A percentile compares a stretch with the other conserved stretches of the same genome.
These are phyloP conservation scores for Saturnispora mendoncae DNA, from an alignment of 805 yeast species.

Conservation along the genomic window DNA sequence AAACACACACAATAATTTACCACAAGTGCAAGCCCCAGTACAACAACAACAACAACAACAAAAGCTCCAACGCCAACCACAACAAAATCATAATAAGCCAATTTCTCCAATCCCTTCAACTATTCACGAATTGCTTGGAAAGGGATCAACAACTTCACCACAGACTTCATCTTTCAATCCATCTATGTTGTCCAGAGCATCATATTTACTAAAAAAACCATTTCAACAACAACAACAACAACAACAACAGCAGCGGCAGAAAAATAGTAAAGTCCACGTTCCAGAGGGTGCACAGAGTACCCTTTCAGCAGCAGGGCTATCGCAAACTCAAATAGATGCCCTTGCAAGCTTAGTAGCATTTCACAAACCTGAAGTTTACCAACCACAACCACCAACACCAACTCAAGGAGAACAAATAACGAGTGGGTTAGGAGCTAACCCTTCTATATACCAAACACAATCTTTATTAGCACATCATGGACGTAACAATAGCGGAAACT, in stretches of 20 bases:
- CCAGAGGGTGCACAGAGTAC: conserved; percentile 67
- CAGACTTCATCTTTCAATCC: conserved; percentile 1
- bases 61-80: not conserved
- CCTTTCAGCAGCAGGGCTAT: conserved; percentile 55
- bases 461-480: conserved; percentile 3
- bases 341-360: conserved; percentile 66
- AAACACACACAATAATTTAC: too few relatives aligned
- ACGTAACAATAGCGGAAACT: conserved; percentile 2
- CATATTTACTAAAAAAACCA: too few relatives aligned
- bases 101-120: conserved; percentile 31
- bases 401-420: conserved; percentile 4
- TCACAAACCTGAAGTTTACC: conserved; percentile 32
- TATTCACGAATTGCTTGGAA: conserved; percentile 19
- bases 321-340: conserved; percentile 63
- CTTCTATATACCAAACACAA: conserved; percentile 3
- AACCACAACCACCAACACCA: not conserved
- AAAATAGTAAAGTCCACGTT: conserved; percentile 38
- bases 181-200: conserved; percentile 2
- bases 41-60: not conserved
- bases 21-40: too few relatives aligned
- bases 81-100: conserved; percentile 7
- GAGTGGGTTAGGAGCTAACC: conserved; percentile 6
- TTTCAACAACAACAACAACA: conserved; percentile 23
- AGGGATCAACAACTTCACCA: not conserved
- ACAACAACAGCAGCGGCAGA: conserved; percentile 14